phyloP scores from a whole-genome alignment of 73 alveolate genomes.

The Paraurostyla sp. region DNA sequence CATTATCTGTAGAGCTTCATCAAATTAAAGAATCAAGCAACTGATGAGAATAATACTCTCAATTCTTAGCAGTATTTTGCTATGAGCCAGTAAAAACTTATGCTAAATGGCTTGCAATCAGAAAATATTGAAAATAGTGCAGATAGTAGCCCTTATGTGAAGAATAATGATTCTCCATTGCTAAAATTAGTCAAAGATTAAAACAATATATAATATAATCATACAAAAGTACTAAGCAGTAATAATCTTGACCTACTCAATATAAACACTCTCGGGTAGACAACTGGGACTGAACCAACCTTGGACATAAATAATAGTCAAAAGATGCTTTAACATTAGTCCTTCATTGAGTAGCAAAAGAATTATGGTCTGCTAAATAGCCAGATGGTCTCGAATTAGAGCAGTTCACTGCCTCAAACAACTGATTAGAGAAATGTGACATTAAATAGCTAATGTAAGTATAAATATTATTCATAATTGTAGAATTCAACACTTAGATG shows the following conservation, averaged over 20 bases:
- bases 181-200: conserved; percentile 5
- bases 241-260: conserved; percentile 28
- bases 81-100: not conserved
- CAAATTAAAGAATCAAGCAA: not conserved
- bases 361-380: conserved; percentile 4
- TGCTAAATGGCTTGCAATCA: no score
- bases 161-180: conserved; percentile 32
- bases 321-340: conserved; percentile 4
- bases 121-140: not conserved
- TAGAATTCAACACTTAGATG: not conserved
- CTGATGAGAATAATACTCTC: not conserved
- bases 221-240: not conserved
- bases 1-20: not conserved
- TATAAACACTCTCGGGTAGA: not conserved
- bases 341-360: conserved; percentile 38
- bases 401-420: conserved; percentile 52
- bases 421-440: conserved; percentile 56
- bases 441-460: conserved; percentile 18
- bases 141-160: not conserved
- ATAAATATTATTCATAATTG: not conserved
- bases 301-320: conserved; percentile 37
- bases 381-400: no score
- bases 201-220: not conserved
- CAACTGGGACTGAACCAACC: conserved; percentile 33
- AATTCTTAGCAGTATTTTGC: conserved; percentile 13